Base-by-base conservation (phyloP, 129 eudicot genomes). In the Heracleum sosnowskyi region DNA sequence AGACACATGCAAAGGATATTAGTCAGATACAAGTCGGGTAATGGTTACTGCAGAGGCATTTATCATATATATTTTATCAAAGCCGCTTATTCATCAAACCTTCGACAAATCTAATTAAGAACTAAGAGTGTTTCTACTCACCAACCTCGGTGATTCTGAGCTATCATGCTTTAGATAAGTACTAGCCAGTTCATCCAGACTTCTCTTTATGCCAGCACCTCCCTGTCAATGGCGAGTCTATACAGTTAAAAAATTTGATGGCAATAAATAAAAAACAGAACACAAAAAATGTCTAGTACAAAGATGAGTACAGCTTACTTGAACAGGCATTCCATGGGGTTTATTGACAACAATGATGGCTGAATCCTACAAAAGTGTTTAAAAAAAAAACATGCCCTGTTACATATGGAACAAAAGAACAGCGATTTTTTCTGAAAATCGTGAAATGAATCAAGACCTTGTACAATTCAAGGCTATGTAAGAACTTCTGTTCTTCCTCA, bases 321-420 rank as follows among this genome's bases (percentile, higher is more conserved):
- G 99, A 82, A 96, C 99, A 41, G 99, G 99, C 93, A 96, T 85
- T 81, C 97, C 97, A 39, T 92, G 92, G 75, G 99, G 99, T 85
- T 96, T 96, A 86, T 96, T 96, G 84, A 96, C 69, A 74, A 88
- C 99, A 63, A 96, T 89, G 63, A 96, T 85, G 20, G 97, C 95
- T 41, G 93, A 79, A 90, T 96, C 99, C 99, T 96, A 68, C 62
- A 83, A 42, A 42, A 34, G 37, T 28, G 26, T 57, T 55, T 12
- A 62, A 72, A 24, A 2, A 40, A 41, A 60, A 49, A 36, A 45
- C 60, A 40, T 26, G 7, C 64, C 2, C 28, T 66, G 74, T 77
- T 47, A 73, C 22, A 69, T 1, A 20, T 46, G 11, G 41, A 60
- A 70, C 40, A 35, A 31, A 45, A 68, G 35, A 70, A 66, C 4